phyloP scores from a whole-genome alignment of 108 stramenopile species.

The Nitzschia palea region DNA sequence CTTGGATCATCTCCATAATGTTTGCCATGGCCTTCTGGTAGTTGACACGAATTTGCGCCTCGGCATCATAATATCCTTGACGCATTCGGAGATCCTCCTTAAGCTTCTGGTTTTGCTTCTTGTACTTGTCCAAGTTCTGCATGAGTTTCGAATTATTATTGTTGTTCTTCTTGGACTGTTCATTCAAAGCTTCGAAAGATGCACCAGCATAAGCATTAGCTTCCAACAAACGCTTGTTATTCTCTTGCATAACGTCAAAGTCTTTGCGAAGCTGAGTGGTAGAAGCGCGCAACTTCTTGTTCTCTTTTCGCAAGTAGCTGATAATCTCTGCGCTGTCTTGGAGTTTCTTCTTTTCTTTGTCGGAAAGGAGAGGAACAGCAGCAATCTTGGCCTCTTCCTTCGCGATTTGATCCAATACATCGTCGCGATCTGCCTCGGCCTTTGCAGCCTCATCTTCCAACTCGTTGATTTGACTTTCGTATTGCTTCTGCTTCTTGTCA shows the following conservation, averaged over 20 bases:
- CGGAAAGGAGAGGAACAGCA: constrained; percentile 32
- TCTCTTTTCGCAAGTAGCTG: constrained; percentile 56
- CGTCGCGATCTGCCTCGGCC: constrained; percentile 32
- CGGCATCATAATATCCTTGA: constrained; percentile 64
- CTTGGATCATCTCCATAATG: constrained; percentile 67
- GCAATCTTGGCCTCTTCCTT: constrained; percentile 45
- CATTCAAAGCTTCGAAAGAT: constrained; percentile 60
- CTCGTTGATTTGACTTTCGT: constrained; percentile 25
- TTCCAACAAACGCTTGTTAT: constrained; percentile 58
- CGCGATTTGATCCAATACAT: constrained; percentile 34
- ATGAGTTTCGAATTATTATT: constrained; percentile 53
- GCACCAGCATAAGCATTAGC: constrained; percentile 65
- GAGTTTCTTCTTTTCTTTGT: constrained; percentile 52
- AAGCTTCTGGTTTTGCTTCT: constrained; percentile 46
- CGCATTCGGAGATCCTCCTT: constrained; percentile 78
- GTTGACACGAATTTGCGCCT: constrained; percentile 59
- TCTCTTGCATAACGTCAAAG: constrained; percentile 52
- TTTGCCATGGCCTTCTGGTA: constrained; percentile 64
- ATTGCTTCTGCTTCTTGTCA: constrained; percentile 39
- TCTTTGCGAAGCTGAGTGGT: constrained; percentile 46
- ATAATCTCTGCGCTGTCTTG: constrained; percentile 49
- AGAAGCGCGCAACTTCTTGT: constrained; percentile 44
- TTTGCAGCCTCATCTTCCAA: constrained; percentile 37
- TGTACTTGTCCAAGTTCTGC: constrained; percentile 48
- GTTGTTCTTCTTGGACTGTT: constrained; percentile 60